These are phyloP conservation scores for Scleroderma citrinum DNA, from an alignment of 768 basidiomycete genomes.

Conservation along the genomic window DNA sequence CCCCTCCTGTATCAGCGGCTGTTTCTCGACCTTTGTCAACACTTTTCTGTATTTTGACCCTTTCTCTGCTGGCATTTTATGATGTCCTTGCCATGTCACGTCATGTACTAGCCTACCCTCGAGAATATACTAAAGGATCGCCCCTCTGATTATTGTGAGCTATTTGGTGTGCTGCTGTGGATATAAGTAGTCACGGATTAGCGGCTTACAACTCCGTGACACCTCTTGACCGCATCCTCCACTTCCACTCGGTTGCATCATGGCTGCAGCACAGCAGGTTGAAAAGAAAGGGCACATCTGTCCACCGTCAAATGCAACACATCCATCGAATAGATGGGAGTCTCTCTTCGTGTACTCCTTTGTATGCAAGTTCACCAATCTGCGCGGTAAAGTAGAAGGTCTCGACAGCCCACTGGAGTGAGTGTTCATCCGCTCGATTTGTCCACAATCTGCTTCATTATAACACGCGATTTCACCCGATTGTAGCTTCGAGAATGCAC, in stretches of 20 bases:
- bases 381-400: constrained; percentile 72
- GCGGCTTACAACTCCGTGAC: constrained; percentile 30
- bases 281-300: constrained; percentile 50
- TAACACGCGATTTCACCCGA: constrained; percentile 28
- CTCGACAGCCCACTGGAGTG: constrained; percentile 81
- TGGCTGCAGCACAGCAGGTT: constrained; percentile 30
- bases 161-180: constrained; percentile 29
- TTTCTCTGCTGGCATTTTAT: constrained; percentile 15
- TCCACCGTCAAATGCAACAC: constrained; percentile 55
- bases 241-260: constrained; percentile 30
- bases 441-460: constrained; percentile 14
- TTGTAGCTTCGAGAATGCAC: constrained; percentile 70
- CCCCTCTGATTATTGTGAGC: constrained; percentile 32
- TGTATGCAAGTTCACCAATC: constrained; percentile 74
- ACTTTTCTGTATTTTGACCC: constrained; percentile 4
- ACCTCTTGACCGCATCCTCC: constrained; percentile 30
- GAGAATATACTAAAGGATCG: constrained; percentile 18
- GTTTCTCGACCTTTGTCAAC: constrained; percentile 6
- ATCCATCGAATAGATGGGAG: constrained; percentile 84
- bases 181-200: constrained; percentile 35
- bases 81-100: constrained; percentile 9
- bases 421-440: constrained; percentile 32
- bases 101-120: constrained; percentile 17
- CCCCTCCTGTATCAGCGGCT: constrained; percentile 11
- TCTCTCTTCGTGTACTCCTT: constrained; percentile 81